These are phyloP conservation scores for Pseudogymnoascus sp. DNA, from an alignment of 2,329 filamentous ascomycete genomes.

Conservation along the genomic window DNA sequence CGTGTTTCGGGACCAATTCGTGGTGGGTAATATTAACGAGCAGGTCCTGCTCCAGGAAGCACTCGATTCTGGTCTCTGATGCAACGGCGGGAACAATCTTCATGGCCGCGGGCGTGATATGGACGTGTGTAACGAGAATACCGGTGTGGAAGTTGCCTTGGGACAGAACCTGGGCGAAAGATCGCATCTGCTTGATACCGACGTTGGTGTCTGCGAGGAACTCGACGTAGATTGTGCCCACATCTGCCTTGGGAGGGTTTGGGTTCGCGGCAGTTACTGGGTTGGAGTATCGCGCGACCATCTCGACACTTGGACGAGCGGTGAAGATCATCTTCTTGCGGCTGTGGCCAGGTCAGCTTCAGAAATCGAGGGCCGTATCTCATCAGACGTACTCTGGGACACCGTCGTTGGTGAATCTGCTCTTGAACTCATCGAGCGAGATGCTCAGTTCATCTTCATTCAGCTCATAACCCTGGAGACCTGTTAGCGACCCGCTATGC, in stretches of 20 bases:
- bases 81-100: slow-evolving; percentile 76
- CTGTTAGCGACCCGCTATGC: slow-evolving; percentile 20
- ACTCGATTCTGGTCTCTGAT: slow-evolving; percentile 74
- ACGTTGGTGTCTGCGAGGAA: slow-evolving; percentile 75
- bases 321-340: slow-evolving; percentile 81
- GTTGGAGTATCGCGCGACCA: slow-evolving; percentile 78
- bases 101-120: slow-evolving; percentile 78
- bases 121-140: slow-evolving; percentile 77
- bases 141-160: slow-evolving; percentile 79
- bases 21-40: slow-evolving; percentile 98
- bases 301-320: slow-evolving; percentile 71
- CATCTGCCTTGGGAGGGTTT: slow-evolving; percentile 59
- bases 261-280: slow-evolving; percentile 61
- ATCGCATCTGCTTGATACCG: slow-evolving; percentile 86
- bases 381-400: slow-evolving; percentile 58
- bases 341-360: slow-evolving; percentile 39
- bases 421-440: slow-evolving; percentile 71
- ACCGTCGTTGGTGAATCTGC: slow-evolving; percentile 66
- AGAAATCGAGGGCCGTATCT: not conserved
- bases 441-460: slow-evolving; percentile 84
- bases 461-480: slow-evolving; percentile 77
- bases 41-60: slow-evolving; percentile 91
- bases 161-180: slow-evolving; percentile 76
- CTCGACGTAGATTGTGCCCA: slow-evolving; percentile 87
- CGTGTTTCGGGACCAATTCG: slow-evolving; percentile 89